phyloP scores from a whole-genome alignment of 2,329 filamentous ascomycete genomes.

The Niveomyces coronatus region DNA sequence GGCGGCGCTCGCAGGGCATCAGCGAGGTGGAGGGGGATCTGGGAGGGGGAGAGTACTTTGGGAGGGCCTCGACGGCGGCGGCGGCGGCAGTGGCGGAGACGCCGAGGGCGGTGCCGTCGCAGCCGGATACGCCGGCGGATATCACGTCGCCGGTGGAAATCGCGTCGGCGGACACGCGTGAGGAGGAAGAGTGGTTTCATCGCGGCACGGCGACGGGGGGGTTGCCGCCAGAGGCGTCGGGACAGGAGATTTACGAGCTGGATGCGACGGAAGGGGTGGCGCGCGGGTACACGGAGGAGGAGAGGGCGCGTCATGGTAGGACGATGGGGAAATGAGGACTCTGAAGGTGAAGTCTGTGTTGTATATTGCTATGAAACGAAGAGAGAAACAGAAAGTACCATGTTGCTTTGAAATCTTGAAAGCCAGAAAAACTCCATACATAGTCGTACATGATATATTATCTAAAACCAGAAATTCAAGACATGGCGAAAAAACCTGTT shows the following conservation, averaged over 20 bases:
- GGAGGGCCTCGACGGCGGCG: constrained; percentile 16
- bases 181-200: background rate
- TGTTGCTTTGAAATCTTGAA: too few species aligned
- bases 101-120: constrained; percentile 31
- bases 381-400: background rate
- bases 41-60: constrained; percentile 30
- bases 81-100: constrained; percentile 9
- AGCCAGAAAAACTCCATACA: constrained; percentile 5
- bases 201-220: background rate
- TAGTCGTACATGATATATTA: constrained; percentile 9
- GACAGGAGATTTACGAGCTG: constrained; percentile 1
- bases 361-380: too few species aligned
- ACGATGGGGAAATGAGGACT: too few species aligned
- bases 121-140: constrained; percentile 37
- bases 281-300: too few species aligned
- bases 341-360: too few species aligned
- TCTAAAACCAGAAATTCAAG: constrained; percentile 11
- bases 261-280: background rate
- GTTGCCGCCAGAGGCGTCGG: background rate
- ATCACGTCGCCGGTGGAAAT: constrained; percentile 46
- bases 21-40: background rate
- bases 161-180: constrained; percentile 25
- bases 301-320: too few species aligned
- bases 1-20: background rate
- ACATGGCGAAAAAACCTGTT: constrained; percentile 5